Conservation (phyloP, 1,139 yeast species). For the Petasospora fabianii region DNA sequence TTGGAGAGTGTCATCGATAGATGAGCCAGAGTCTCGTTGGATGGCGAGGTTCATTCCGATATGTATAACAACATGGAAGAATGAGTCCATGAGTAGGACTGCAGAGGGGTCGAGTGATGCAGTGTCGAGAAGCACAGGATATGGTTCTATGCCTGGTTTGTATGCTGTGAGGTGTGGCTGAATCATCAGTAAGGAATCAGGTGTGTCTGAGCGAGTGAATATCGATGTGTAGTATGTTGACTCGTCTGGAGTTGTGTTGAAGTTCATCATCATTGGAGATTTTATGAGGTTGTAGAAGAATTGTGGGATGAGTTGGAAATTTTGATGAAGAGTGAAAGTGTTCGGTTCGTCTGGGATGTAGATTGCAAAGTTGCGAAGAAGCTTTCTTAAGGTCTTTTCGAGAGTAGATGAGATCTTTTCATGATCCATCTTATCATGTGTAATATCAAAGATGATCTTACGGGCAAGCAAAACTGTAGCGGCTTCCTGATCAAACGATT, state of each 20-base stretch:
- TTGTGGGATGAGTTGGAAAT: conserved; percentile 64
- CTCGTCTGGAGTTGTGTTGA: conserved; percentile 70
- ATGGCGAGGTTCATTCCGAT: conserved; percentile 39
- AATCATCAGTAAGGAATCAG: conserved; percentile 59
- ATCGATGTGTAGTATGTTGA: conserved; percentile 63
- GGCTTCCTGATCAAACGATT: conserved; percentile 61
- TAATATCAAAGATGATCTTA: conserved; percentile 51
- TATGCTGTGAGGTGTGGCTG: conserved; percentile 41
- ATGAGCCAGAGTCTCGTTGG: conserved; percentile 54
- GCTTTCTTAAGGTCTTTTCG: conserved; percentile 31
- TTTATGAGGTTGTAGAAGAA: conserved; percentile 62
- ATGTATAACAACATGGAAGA: conserved; percentile 63
- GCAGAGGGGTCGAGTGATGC: conserved; percentile 55
- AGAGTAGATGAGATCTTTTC: conserved; percentile 20
- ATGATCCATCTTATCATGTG: conserved; percentile 36
- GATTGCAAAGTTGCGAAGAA: conserved; percentile 37
- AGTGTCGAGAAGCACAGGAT: conserved; percentile 43
- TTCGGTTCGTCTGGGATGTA: conserved; percentile 16
- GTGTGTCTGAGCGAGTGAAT: conserved; percentile 52
- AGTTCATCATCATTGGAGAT: conserved; percentile 63
- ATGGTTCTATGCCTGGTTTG: conserved; percentile 1
- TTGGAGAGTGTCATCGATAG: conserved; percentile 52
- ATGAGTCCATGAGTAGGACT: conserved; percentile 58
- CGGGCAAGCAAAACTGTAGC: conserved; percentile 57
- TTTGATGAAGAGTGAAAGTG: conserved; percentile 46